phyloP scores from a whole-genome alignment of 306 rosid genomes.

The Arachis hypogaea region DNA sequence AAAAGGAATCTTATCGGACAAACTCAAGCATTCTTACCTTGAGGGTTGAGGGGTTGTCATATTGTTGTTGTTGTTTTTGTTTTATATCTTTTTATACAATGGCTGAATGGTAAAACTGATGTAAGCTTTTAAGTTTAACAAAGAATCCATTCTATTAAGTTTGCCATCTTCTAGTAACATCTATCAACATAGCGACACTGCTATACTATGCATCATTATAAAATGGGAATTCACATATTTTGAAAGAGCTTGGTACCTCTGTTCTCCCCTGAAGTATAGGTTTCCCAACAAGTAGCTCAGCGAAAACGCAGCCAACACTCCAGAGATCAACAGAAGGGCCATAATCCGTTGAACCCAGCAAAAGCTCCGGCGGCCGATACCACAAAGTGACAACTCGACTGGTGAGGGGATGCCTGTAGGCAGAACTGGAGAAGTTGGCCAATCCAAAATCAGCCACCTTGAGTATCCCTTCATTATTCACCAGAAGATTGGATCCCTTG shows the following conservation, averaged over 20 bases:
- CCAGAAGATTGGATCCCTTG: constrained; percentile 90
- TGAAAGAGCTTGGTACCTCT: constrained; percentile 62
- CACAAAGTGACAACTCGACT: constrained; percentile 92
- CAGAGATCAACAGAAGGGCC: constrained; percentile 90
- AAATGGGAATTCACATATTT: neutral
- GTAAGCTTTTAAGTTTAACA: neutral
- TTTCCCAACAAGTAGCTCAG: constrained; percentile 77
- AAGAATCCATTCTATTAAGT: neutral
- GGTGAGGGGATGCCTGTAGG: constrained; percentile 71
- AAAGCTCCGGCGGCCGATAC: constrained; percentile 97
- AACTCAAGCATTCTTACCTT: constrained; percentile 10
- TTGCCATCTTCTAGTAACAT: neutral
- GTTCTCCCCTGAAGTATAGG: constrained; percentile 96
- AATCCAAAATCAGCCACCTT: constrained; percentile 96
- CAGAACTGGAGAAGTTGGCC: constrained; percentile 67
- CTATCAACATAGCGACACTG: constrained; percentile 18
- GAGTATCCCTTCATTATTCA: constrained; percentile 79
- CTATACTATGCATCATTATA: neutral
- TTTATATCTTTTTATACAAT: neutral
- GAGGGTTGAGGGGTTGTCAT: constrained; percentile 9
- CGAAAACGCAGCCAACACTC: constrained; percentile 94
- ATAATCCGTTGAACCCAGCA: constrained; percentile 85
- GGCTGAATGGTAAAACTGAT: neutral
- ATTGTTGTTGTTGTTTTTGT: neutral
- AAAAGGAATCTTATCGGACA: neutral